Percentiles rank a stretch among this genome's conserved stretches.
Evolutionary conservation across 2,329 filamentous ascomycete genomes (phyloP).

Genomic region (Trichophyton schoenleinii): DNA sequence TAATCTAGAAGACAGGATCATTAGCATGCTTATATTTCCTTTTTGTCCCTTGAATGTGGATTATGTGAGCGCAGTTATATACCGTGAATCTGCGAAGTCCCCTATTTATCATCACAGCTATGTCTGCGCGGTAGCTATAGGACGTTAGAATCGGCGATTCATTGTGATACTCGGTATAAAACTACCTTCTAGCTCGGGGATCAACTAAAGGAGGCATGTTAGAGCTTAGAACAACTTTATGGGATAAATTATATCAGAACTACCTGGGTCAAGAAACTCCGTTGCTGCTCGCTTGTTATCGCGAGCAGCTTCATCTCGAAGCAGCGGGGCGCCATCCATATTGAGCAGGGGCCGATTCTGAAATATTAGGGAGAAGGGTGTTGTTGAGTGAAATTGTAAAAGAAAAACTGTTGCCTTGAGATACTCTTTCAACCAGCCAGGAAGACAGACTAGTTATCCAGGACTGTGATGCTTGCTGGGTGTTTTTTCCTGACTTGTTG

Average conservation of each 20-base stretch:
- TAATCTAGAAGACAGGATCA: constrained; percentile 39
- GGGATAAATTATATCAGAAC: constrained; percentile 22
- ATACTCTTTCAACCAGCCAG: neutral
- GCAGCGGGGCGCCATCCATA: constrained; percentile 5
- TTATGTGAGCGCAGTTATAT: constrained; percentile 13
- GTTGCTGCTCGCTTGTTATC: constrained; percentile 77
- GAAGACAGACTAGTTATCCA: neutral
- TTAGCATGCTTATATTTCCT: neutral
- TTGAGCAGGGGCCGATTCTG: neutral
- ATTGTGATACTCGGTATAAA: neutral
- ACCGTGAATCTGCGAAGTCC: constrained; percentile 46
- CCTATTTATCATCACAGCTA: constrained; percentile 61
- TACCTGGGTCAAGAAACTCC: constrained; percentile 85
- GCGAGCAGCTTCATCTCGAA: constrained; percentile 36
- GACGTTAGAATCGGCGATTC: constrained; percentile 36
- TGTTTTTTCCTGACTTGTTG: neutral
- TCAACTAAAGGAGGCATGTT: constrained; percentile 34
- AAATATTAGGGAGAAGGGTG: neutral
- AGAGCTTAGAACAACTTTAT: neutral
- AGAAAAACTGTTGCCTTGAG: neutral
- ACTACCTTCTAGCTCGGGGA: constrained; percentile 42
- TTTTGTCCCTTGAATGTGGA: neutral
- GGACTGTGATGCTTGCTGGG: neutral
- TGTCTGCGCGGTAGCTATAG: constrained; percentile 76
- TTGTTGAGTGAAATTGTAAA: neutral